Conservation (phyloP, 495 filamentous ascomycete species). For the Penicillium subrubescens region DNA sequence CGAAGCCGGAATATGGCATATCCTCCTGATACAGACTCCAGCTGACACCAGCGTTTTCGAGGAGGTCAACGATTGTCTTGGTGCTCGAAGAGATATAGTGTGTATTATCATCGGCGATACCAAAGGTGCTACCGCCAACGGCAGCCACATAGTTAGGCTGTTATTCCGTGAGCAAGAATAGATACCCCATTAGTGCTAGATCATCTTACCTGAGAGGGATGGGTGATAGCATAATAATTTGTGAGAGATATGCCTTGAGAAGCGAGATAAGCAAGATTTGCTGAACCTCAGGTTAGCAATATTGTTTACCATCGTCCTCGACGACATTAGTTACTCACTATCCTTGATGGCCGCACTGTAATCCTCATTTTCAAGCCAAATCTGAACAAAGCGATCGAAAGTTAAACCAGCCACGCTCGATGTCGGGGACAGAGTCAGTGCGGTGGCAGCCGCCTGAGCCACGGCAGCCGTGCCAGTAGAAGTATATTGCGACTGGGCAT, state of each 20-base stretch:
- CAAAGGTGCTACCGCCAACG: constrained; percentile 13
- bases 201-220: constrained; percentile 14
- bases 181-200: background rate
- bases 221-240: constrained; percentile 16
- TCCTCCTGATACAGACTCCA: constrained; percentile 16
- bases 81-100: constrained; percentile 14
- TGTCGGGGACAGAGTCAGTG: constrained; percentile 11
- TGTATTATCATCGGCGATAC: constrained; percentile 1
- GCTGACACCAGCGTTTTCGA: constrained; percentile 12
- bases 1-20: constrained; percentile 16
- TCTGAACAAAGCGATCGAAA: constrained; percentile 16
- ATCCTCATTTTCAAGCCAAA: constrained; percentile 13
- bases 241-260: constrained; percentile 11
- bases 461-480: constrained; percentile 16
- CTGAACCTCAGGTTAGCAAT: background rate
- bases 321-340: constrained; percentile 3
- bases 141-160: constrained; percentile 17
- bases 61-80: constrained; percentile 11
- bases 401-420: constrained; percentile 10
- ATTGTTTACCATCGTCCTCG: background rate
- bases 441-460: constrained; percentile 14
- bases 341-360: constrained; percentile 13
- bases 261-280: constrained; percentile 16
- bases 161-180: background rate
- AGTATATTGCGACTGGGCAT: constrained; percentile 16